These are phyloP conservation scores for Kodamaea restingae DNA, from an alignment of 805 yeast species.

Conservation along the genomic window DNA sequence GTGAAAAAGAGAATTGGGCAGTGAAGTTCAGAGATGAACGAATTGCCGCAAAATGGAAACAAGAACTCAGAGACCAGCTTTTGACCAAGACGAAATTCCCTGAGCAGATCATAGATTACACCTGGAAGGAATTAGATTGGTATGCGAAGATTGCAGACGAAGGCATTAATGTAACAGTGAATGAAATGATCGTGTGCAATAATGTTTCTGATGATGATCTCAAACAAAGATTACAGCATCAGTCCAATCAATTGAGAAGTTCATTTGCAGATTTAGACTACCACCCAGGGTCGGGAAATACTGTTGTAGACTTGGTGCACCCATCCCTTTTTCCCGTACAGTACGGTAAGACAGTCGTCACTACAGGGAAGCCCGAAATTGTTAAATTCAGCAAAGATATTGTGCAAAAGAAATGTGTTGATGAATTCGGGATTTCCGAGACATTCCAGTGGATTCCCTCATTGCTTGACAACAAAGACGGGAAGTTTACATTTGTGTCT, in stretches of 20 bases:
- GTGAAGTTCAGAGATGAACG: slow-evolving; percentile 17
- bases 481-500: slow-evolving; percentile 21
- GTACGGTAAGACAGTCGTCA: slow-evolving; percentile 13
- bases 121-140: slow-evolving; percentile 15
- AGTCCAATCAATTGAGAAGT: slow-evolving; percentile 5
- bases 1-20: slow-evolving; percentile 28
- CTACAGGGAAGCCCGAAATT: slow-evolving; percentile 1
- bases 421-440: slow-evolving; percentile 10
- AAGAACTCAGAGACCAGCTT: slow-evolving; percentile 14
- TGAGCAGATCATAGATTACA: slow-evolving; percentile 13
- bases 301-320: slow-evolving; percentile 19
- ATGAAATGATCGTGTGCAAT: slow-evolving; percentile 1
- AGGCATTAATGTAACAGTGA: slow-evolving; percentile 8
- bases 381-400: slow-evolving; percentile 3
- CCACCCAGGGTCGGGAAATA: slow-evolving; percentile 13
- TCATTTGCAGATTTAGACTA: slow-evolving; percentile 9
- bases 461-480: slow-evolving; percentile 5
- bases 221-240: background rate
- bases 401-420: background rate
- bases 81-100: slow-evolving; percentile 2
- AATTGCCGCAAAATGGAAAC: slow-evolving; percentile 24
- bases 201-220: slow-evolving; percentile 4
- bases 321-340: slow-evolving; percentile 19
- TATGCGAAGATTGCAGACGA: slow-evolving; percentile 9
- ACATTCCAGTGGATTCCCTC: slow-evolving; percentile 17